phyloP scores from a whole-genome alignment of 768 basidiomycete genomes.

The Lactarius quietus region DNA sequence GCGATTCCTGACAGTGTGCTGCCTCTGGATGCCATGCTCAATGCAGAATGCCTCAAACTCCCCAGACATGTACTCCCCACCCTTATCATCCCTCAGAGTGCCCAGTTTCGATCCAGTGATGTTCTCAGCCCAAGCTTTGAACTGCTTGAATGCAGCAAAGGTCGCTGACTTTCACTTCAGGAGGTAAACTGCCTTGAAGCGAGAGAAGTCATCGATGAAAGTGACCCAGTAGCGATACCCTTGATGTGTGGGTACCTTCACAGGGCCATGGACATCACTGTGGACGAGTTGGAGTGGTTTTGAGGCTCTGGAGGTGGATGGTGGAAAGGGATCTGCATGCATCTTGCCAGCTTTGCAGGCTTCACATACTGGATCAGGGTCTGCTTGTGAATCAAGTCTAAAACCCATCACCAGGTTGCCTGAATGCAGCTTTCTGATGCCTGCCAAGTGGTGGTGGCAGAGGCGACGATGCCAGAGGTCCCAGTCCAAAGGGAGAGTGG shows the following conservation, averaged over 20 bases:
- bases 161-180: conserved; percentile 27
- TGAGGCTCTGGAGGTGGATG: not conserved
- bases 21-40: conserved; percentile 25
- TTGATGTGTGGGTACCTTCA: not conserved
- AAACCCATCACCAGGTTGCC: conserved; percentile 1
- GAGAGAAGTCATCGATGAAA: not conserved
- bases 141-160: conserved; percentile 31
- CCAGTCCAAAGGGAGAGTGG: not conserved
- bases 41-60: conserved; percentile 21
- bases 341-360: not conserved
- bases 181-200: not conserved
- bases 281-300: not conserved
- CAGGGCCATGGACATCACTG: not conserved
- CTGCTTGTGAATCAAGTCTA: not conserved
- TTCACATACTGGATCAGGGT: not conserved
- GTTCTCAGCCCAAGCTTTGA: conserved; percentile 34
- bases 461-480: not conserved
- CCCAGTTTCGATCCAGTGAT: conserved; percentile 20
- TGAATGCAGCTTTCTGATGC: not conserved
- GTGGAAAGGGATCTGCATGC: not conserved
- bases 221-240: not conserved
- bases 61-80: conserved; percentile 30
- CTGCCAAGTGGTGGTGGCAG: not conserved
- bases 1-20: conserved; percentile 17
- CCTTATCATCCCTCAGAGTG: conserved; percentile 28